These are phyloP conservation scores for Aspergillus eucalypticola DNA, from an alignment of 2,329 filamentous ascomycete genomes.

Conservation along the genomic window DNA sequence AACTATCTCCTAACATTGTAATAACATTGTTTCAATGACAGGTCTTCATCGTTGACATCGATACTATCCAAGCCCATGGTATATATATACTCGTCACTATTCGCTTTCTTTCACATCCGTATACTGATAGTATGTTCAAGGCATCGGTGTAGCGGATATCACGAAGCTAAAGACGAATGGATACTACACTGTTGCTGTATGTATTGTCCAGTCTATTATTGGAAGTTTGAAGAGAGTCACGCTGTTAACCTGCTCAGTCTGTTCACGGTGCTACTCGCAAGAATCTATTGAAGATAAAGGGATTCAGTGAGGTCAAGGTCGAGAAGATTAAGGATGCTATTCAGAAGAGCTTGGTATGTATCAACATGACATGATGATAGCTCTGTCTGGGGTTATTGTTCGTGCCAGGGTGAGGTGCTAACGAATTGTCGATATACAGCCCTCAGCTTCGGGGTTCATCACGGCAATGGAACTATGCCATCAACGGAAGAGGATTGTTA, in stretches of 20 bases:
- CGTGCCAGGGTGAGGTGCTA: background rate
- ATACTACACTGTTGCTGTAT: slow-evolving; percentile 64
- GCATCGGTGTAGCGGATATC: slow-evolving; percentile 66
- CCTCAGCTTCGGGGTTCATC: slow-evolving; percentile 61
- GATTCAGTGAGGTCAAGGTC: slow-evolving; percentile 69
- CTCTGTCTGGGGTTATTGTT: too few species aligned
- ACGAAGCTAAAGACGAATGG: slow-evolving; percentile 64
- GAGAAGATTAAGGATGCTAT: slow-evolving; percentile 71
- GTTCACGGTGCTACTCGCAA: slow-evolving; percentile 62
- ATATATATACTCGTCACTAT: slow-evolving; percentile 6
- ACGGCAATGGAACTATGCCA: slow-evolving; percentile 66
- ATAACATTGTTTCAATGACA: slow-evolving; percentile 35
- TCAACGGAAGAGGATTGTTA: slow-evolving; percentile 63
- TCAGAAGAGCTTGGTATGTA: slow-evolving; percentile 57
- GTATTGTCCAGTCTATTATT: background rate
- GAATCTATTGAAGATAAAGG: slow-evolving; percentile 66
- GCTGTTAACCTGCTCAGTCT: slow-evolving; percentile 44
- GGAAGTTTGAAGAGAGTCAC: slow-evolving; percentile 17
- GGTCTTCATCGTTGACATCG: slow-evolving; percentile 65
- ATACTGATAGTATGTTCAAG: slow-evolving; percentile 31
- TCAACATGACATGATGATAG: too few species aligned
- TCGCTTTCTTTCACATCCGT: background rate
- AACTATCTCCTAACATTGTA: background rate
- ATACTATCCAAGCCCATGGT: slow-evolving; percentile 66
- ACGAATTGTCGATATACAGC: slow-evolving; percentile 41